A percentile compares a stretch with the other conserved stretches of the same genome.
These are phyloP conservation scores for Pleurotus sapidus DNA, from an alignment of 768 basidiomycete genomes.

Conservation along the genomic window DNA sequence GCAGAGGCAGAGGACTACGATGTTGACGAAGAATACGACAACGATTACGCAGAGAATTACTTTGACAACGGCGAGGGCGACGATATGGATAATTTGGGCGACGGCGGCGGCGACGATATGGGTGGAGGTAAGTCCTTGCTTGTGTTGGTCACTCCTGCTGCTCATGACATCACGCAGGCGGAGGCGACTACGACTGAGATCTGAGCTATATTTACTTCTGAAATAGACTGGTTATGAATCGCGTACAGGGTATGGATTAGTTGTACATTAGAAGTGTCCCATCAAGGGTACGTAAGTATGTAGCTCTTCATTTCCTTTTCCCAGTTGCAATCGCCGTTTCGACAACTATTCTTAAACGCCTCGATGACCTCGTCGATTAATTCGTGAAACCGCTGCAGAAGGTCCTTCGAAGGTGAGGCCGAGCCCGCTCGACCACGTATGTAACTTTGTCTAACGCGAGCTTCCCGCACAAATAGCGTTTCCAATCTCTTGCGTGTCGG, in stretches of 20 bases:
- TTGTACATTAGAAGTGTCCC: neutral
- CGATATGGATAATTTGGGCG: conserved; percentile 75
- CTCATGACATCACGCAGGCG: no score
- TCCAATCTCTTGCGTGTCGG: conserved; percentile 41
- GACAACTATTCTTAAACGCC: conserved; percentile 40
- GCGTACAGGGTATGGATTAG: neutral
- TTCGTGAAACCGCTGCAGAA: conserved; percentile 15
- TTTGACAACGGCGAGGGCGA: conserved; percentile 89
- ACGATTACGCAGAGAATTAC: conserved; percentile 89
- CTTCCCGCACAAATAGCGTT: conserved; percentile 35
- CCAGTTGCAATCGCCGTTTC: conserved; percentile 60
- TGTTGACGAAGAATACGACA: conserved; percentile 88
- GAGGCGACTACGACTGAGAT: no score
- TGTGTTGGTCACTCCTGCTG: no score
- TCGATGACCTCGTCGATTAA: conserved; percentile 31
- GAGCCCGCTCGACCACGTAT: neutral
- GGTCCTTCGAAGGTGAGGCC: conserved; percentile 1
- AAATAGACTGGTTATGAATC: no score
- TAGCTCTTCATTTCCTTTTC: conserved; percentile 55
- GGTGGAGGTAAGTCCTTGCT: conserved; percentile 43
- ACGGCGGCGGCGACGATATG: conserved; percentile 64
- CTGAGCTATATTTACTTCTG: no score
- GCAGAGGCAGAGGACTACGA: conserved; percentile 74
- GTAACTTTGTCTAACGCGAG: neutral
- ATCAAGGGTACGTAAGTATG: conserved; percentile 61